phyloP scores from a whole-genome alignment of 805 yeast genomes.

The Nakazawaea ambrosiae region DNA sequence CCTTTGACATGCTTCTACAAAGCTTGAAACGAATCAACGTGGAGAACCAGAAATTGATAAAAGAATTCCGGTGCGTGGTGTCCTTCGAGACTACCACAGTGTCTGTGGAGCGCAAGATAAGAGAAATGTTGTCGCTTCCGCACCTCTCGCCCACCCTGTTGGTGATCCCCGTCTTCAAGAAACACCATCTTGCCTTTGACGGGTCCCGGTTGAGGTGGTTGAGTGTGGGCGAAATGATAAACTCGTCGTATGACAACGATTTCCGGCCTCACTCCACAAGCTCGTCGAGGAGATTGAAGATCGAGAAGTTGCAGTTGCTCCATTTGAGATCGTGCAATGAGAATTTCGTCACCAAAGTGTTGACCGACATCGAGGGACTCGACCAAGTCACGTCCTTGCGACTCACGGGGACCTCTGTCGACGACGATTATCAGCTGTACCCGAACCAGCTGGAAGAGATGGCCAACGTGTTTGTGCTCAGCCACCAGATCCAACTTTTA shows the following conservation, averaged over 20 bases:
- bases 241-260: slow-evolving; percentile 1
- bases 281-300: background rate
- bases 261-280: too few relatives aligned
- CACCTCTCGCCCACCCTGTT: slow-evolving; percentile 6
- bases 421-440: slow-evolving; percentile 10
- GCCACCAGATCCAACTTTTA: background rate
- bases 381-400: slow-evolving; percentile 3
- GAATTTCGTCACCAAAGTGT: slow-evolving; percentile 1
- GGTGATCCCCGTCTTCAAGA: slow-evolving; percentile 4
- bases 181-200: slow-evolving; percentile 3
- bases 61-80: slow-evolving; percentile 3
- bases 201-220: slow-evolving; percentile 3
- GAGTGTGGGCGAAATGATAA: slow-evolving; percentile 8
- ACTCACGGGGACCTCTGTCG: slow-evolving; percentile 8
- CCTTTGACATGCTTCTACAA: slow-evolving; percentile 4
- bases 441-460: slow-evolving; percentile 10
- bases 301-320: background rate
- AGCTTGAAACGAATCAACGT: slow-evolving; percentile 3
- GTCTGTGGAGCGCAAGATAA: slow-evolving; percentile 3
- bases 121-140: slow-evolving; percentile 1
- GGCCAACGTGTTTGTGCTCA: slow-evolving; percentile 5
- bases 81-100: background rate
- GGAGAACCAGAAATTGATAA: slow-evolving; percentile 5
- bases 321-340: slow-evolving; percentile 10
- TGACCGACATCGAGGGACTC: slow-evolving; percentile 2